phyloP scores from a whole-genome alignment of 768 basidiomycete species.

The Auriscalpium vulgare region DNA sequence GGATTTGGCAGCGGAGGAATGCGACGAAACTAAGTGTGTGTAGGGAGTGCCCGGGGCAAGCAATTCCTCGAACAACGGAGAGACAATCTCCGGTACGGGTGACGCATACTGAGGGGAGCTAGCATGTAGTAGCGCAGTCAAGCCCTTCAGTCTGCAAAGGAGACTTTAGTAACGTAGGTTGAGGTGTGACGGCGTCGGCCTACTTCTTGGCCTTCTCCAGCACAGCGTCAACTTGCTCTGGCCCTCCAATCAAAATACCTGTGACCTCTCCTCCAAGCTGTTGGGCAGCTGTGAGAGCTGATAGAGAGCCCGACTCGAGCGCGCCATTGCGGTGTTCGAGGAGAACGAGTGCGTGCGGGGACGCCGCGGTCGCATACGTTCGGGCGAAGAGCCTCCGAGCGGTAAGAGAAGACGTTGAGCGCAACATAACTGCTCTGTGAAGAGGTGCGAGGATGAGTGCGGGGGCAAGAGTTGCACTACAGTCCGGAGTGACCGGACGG shows the following conservation, averaged over 20 bases:
- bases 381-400: conserved; percentile 20
- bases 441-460: background rate
- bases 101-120: conserved; percentile 61
- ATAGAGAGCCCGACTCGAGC: conserved; percentile 79
- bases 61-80: conserved; percentile 75
- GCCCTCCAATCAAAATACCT: conserved; percentile 62
- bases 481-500: too few species aligned
- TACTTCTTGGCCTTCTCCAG: conserved; percentile 80
- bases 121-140: conserved; percentile 62
- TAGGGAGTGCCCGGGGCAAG: conserved; percentile 56
- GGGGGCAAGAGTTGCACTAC: background rate
- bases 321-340: conserved; percentile 80
- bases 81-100: conserved; percentile 66
- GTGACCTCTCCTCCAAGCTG: conserved; percentile 83
- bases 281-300: conserved; percentile 85
- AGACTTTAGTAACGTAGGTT: background rate
- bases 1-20: conserved; percentile 88
- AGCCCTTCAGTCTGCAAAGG: conserved; percentile 50
- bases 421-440: conserved; percentile 2
- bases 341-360: conserved; percentile 78
- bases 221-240: conserved; percentile 56
- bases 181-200: conserved; percentile 6
- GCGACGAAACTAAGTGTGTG: conserved; percentile 89
- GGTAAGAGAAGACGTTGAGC: background rate
- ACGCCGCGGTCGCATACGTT: conserved; percentile 49